phyloP scores from a whole-genome alignment of 2,329 filamentous ascomycete genomes.

The Calonectria henricotiae region DNA sequence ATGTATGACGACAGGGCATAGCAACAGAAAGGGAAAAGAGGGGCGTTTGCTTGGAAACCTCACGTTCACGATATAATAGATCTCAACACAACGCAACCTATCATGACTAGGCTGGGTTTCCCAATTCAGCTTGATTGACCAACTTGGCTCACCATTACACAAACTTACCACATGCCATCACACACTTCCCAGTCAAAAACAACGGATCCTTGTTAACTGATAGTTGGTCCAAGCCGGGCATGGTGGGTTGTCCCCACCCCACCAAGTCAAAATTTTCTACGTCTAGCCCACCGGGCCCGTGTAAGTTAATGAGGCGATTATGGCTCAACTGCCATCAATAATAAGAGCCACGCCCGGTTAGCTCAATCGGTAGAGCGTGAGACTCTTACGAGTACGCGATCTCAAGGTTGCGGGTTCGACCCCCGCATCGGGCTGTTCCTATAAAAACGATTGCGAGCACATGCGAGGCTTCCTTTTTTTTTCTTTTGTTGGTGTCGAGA shows the following conservation, averaged over 20 bases:
- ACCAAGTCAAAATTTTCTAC: slow-evolving; percentile 15
- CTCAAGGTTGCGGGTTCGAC: slow-evolving; percentile 73
- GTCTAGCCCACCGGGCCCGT: slow-evolving; percentile 11
- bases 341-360: slow-evolving; percentile 49
- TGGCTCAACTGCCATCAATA: slow-evolving; percentile 9
- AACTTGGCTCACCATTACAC: background rate
- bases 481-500: background rate
- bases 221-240: background rate
- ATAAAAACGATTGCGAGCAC: slow-evolving; percentile 44
- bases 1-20: slow-evolving; percentile 24
- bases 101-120: background rate
- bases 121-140: background rate
- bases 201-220: background rate
- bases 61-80: slow-evolving; percentile 41
- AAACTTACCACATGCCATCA: no score
- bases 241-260: slow-evolving; percentile 26
- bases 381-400: slow-evolving; percentile 70
- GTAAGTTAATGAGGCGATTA: slow-evolving; percentile 33
- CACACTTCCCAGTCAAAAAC: background rate
- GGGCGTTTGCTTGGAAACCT: slow-evolving; percentile 37
- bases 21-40: slow-evolving; percentile 15
- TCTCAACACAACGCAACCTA: slow-evolving; percentile 37
- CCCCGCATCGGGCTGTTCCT: slow-evolving; percentile 59
- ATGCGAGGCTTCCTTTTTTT: slow-evolving; percentile 45
- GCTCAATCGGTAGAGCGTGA: slow-evolving; percentile 73